phyloP scores from a whole-genome alignment of 306 rosid genomes.

The Begonia peltatifolia region DNA sequence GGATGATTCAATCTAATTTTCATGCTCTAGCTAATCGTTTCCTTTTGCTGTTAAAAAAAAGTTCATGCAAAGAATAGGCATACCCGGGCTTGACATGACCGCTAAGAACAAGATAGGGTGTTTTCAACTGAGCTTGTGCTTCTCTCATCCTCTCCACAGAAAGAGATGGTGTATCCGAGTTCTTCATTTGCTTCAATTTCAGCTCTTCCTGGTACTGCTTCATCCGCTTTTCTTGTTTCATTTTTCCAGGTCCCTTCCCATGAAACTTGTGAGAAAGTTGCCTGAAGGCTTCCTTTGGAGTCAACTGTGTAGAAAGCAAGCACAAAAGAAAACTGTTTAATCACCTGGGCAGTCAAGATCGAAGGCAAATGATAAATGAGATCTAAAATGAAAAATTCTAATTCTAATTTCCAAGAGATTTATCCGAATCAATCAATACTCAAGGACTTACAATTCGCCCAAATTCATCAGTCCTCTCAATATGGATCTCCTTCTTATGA shows the following conservation, averaged over 20 bases:
- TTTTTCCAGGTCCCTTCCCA: slow-evolving; percentile 92
- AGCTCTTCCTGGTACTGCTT: slow-evolving; percentile 78
- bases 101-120: slow-evolving; percentile 90
- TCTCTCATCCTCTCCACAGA: slow-evolving; percentile 97
- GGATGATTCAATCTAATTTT: too few relatives aligned
- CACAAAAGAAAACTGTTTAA: slow-evolving; percentile 5
- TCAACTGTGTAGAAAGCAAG: slow-evolving; percentile 44
- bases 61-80: slow-evolving; percentile 11
- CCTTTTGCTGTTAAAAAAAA: neutral
- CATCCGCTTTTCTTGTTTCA: slow-evolving; percentile 94
- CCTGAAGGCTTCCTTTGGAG: slow-evolving; percentile 88
- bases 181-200: slow-evolving; percentile 86
- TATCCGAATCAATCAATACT: too few relatives aligned
- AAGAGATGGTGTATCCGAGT: slow-evolving; percentile 73
- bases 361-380: neutral
- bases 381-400: too few relatives aligned
- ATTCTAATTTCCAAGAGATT: too few relatives aligned
- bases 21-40: too few relatives aligned
- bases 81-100: slow-evolving; percentile 95
- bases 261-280: slow-evolving; percentile 72
- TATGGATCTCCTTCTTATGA: slow-evolving; percentile 64
- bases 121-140: slow-evolving; percentile 64
- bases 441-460: slow-evolving; percentile 75
- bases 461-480: slow-evolving; percentile 87
- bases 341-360: slow-evolving; percentile 1